These are phyloP conservation scores for Hyphopichia pseudoburtonii DNA, from an alignment of 1,139 yeast species.

Conservation along the genomic window DNA sequence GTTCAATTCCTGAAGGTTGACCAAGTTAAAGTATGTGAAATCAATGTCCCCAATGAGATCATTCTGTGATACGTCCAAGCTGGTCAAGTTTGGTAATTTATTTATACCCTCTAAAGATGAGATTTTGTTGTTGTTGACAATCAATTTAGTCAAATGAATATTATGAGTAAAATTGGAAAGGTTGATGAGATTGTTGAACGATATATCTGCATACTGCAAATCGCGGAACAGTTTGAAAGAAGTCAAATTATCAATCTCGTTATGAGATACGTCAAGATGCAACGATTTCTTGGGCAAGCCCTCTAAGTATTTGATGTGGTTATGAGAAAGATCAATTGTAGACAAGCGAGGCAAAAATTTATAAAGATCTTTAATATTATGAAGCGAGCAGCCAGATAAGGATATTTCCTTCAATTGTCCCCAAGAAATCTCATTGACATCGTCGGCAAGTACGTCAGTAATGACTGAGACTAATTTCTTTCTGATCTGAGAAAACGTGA, in stretches of 20 bases:
- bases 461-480: conserved; percentile 45
- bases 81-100: conserved; percentile 38
- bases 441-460: conserved; percentile 41
- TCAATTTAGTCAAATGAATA: conserved; percentile 38
- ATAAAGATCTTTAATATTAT: conserved; percentile 44
- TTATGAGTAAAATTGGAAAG: conserved; percentile 31
- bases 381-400: conserved; percentile 31
- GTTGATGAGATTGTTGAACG: conserved; percentile 36
- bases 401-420: conserved; percentile 35
- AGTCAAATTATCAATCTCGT: conserved; percentile 41
- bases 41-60: conserved; percentile 37
- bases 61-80: conserved; percentile 46
- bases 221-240: conserved; percentile 40
- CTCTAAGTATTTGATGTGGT: conserved; percentile 43
- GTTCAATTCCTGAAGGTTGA: conserved; percentile 45
- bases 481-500: conserved; percentile 52
- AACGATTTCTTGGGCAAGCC: conserved; percentile 47
- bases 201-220: conserved; percentile 44
- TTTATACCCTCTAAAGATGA: conserved; percentile 37
- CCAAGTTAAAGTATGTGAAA: conserved; percentile 33
- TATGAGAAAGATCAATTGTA: conserved; percentile 39
- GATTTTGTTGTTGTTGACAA: conserved; percentile 32
- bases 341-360: conserved; percentile 45
- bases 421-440: conserved; percentile 39
- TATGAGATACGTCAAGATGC: conserved; percentile 35